A percentile compares a stretch with the other conserved stretches of the same genome.
phyloP scores from a whole-genome alignment of 1,139 yeast species.

The Taphrina deformans region DNA sequence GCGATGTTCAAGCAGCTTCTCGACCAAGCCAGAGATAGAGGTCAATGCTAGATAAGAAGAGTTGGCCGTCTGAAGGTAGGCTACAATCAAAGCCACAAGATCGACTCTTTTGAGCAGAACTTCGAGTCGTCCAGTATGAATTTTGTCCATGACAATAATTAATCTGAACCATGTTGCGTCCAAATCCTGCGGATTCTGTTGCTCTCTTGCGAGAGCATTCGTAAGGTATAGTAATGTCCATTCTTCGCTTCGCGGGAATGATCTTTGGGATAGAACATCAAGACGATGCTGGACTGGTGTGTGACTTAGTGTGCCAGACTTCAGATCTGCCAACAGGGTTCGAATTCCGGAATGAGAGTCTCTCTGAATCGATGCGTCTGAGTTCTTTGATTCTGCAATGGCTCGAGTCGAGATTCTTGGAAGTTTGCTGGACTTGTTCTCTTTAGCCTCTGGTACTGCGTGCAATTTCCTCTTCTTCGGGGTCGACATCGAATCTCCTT shows the following conservation, averaged over 20 bases:
- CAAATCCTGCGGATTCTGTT: neutral
- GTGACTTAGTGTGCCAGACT: neutral
- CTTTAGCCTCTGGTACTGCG: neutral
- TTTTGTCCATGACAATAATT: neutral
- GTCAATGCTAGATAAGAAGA: neutral
- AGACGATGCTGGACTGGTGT: neutral
- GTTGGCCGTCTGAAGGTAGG: neutral
- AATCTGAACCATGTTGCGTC: neutral
- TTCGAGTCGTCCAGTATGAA: neutral
- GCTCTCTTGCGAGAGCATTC: neutral
- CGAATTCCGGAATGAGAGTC: neutral
- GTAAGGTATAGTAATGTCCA: neutral
- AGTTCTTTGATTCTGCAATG: neutral
- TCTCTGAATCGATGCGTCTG: neutral
- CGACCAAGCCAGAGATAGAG: neutral
- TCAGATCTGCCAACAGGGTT: neutral
- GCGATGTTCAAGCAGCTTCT: neutral
- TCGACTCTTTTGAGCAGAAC: neutral
- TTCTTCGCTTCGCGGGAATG: constrained; percentile 5
- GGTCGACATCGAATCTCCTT: neutral
- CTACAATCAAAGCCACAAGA: neutral
- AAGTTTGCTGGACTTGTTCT: neutral
- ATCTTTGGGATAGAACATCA: neutral
- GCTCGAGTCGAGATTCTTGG: neutral
- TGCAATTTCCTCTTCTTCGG: neutral